phyloP scores from a whole-genome alignment of 148 eudicot genomes.

The Linanthus parryae region DNA sequence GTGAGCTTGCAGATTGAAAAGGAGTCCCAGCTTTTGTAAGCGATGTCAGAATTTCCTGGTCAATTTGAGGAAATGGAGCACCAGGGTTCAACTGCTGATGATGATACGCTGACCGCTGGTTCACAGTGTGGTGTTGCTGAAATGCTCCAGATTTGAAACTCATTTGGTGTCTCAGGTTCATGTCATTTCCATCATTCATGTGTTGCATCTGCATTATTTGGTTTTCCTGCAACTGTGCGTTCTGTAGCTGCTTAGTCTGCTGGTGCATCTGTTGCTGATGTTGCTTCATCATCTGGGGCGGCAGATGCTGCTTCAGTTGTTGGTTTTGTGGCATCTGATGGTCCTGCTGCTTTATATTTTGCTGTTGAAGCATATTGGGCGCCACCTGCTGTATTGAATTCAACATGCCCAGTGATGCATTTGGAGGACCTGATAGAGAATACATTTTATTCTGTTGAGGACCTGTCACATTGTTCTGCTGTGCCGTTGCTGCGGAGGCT shows the following conservation, averaged over 20 bases:
- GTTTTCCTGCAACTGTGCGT: constrained; percentile 57
- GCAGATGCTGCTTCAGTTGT: too few species aligned
- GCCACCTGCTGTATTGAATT: constrained; percentile 53
- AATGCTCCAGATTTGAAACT: constrained; percentile 54
- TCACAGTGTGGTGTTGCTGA: too few species aligned
- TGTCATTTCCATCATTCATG: constrained; percentile 54
- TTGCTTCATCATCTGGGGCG: not conserved
- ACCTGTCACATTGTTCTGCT: constrained; percentile 44
- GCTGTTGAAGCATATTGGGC: constrained; percentile 62
- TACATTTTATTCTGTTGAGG: constrained; percentile 59
- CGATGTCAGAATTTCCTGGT: constrained; percentile 59
- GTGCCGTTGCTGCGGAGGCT: constrained; percentile 49
- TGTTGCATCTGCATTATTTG: constrained; percentile 66
- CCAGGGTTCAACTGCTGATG: constrained; percentile 67
- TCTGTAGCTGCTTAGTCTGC: constrained; percentile 56
- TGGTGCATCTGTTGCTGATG: constrained; percentile 32
- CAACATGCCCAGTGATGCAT: constrained; percentile 53
- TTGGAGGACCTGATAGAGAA: constrained; percentile 41
- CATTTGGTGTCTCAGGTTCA: constrained; percentile 62
- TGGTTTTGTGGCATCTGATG: too few species aligned
- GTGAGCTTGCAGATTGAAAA: constrained; percentile 78
- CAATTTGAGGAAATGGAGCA: constrained; percentile 82
- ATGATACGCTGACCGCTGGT: constrained; percentile 54
- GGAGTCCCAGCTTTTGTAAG: constrained; percentile 67
- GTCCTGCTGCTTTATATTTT: constrained; percentile 74